Base-by-base conservation (phyloP, 75 land plant species). In the Picea glauca region DNA sequence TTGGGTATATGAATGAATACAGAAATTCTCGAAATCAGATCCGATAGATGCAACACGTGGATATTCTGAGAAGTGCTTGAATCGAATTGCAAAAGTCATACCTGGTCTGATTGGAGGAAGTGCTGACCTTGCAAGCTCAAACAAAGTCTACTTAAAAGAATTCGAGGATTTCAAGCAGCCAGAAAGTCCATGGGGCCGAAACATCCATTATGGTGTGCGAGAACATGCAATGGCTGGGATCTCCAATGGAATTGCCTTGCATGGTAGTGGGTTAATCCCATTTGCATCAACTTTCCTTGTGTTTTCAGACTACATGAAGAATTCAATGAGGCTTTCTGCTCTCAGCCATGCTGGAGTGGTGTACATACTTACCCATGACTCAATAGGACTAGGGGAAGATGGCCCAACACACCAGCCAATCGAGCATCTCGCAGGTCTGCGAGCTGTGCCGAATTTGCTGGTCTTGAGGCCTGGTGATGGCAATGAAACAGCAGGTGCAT, bases 191-290 rank as follows among this genome's bases (percentile, higher is more conserved):
- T 84, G 81, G 82, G 98, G 92, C 35, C 87, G 95, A 30, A 94
- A 94, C 79, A 76, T 94, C 40, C 80, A 94, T 56, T 94, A 89
- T 84, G 98, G 98, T 64, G 87, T 94, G 14, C 82, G 98, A 13
- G 98, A 94, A 81, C 98, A 94, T 73, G 92, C 93, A 18, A 95
- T 95, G 98, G 98, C 89, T n/a, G 90, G 84, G 58, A 95, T 95
- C n/a, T 93, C 93, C 58, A 94, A 94, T 64, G 98, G 98, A 26
- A 83, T 94, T 58, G 87, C 89, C 15, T 85, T 91, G 58, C 98
- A 94, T 88, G 80, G 87, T 56, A 88, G 91, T 66, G 98, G 98
- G 20, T 74, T 94, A 18, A 89, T 94, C 57, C 94, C 98, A 38
- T 88, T 91, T 66, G 92, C 93, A 54, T 91, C 98, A 18, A 94